Percentiles rank a stretch among this genome's conserved stretches.
phyloP scores from a whole-genome alignment of 2,329 filamentous ascomycete genomes.

The Fusarium anthophilum region DNA sequence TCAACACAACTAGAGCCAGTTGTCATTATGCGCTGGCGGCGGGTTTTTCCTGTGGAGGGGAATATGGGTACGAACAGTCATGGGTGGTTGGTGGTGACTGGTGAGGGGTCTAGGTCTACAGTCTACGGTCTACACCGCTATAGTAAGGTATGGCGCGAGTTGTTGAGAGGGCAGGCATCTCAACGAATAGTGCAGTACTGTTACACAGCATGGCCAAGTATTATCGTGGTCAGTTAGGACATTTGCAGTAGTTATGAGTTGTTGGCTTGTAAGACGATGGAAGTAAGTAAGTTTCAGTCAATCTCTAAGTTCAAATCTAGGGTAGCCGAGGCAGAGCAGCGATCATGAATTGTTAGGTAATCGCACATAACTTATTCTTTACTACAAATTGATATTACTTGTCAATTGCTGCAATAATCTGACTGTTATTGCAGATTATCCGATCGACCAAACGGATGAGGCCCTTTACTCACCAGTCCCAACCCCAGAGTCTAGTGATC shows the following conservation, averaged over 20 bases:
- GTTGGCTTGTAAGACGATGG: background rate
- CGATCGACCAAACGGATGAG: background rate
- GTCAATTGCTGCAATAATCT: background rate
- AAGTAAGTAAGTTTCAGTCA: background rate
- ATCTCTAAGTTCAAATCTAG: background rate
- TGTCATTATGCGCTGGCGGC: slow-evolving; percentile 7
- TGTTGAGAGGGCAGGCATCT: background rate
- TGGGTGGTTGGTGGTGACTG: slow-evolving; percentile 2
- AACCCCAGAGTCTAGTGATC: background rate
- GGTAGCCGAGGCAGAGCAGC: background rate
- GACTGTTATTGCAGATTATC: background rate
- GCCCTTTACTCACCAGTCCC: background rate
- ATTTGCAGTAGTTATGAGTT: background rate
- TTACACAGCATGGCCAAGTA: background rate
- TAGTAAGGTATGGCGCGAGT: background rate
- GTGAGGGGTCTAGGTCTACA: slow-evolving; percentile 10
- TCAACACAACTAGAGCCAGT: background rate
- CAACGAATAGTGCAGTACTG: background rate
- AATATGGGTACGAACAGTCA: slow-evolving; percentile 11
- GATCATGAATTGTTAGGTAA: background rate
- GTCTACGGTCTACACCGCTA: slow-evolving; percentile 22
- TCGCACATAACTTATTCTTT: background rate
- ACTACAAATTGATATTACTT: background rate
- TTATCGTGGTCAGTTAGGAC: background rate
- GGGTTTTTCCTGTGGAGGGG: slow-evolving; percentile 22